A percentile compares a stretch with the other conserved stretches of the same genome.
These are phyloP conservation scores for Rutidosis leptorrhynchoides DNA, from an alignment of 129 eudicot species.

Conservation along the genomic window DNA sequence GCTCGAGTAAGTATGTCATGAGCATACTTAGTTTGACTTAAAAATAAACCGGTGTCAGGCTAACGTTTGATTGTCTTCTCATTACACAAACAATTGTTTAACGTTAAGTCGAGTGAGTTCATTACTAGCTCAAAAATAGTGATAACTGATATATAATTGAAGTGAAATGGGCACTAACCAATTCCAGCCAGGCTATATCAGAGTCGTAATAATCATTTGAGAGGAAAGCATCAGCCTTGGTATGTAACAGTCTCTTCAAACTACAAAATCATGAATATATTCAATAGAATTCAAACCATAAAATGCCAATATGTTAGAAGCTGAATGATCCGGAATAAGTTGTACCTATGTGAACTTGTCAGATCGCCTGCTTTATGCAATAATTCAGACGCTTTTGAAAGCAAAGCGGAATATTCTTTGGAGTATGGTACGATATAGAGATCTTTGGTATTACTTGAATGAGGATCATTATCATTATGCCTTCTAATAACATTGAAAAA, in stretches of 20 bases:
- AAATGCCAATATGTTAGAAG: not conserved
- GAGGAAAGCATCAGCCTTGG: constrained; percentile 85
- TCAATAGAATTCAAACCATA: not conserved
- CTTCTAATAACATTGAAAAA: constrained; percentile 80
- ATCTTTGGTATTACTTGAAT: constrained; percentile 38
- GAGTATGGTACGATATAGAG: constrained; percentile 62
- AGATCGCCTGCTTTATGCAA: constrained; percentile 81
- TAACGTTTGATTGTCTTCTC: too few species aligned
- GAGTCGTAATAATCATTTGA: constrained; percentile 95
- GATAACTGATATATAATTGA: not conserved
- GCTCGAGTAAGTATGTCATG: too few species aligned
- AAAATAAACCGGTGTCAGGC: too few species aligned
- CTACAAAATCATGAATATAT: constrained; percentile 41
- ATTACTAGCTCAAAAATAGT: too few species aligned
- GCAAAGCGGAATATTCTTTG: constrained; percentile 52
- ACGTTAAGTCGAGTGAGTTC: too few species aligned
- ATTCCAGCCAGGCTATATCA: constrained; percentile 95
- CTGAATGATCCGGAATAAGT: not conserved
- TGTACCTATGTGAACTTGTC: constrained; percentile 69
- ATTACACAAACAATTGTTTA: not conserved
- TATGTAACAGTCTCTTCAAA: constrained; percentile 75
- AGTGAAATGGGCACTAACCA: constrained; percentile 54
- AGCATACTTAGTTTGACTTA: too few species aligned
- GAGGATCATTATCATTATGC: constrained; percentile 52
- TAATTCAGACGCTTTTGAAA: constrained; percentile 60